These are phyloP conservation scores for Tulasnella sp. DNA, from an alignment of 768 basidiomycete species.

Conservation along the genomic window DNA sequence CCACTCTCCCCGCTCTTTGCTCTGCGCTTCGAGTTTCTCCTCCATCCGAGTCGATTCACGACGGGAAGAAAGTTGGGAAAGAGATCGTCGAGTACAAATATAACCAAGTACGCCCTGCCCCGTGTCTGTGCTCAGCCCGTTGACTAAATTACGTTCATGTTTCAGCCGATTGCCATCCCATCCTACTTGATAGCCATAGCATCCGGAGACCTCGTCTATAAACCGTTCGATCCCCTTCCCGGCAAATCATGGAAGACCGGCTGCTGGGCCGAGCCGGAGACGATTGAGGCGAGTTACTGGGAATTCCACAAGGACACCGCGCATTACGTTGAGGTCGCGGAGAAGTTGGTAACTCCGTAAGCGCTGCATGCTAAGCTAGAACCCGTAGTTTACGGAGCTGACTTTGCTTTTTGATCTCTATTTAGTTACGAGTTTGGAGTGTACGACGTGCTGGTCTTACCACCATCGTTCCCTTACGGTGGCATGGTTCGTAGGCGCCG, in stretches of 20 bases:
- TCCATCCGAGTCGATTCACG: slow-evolving; percentile 55
- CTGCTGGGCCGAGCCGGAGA: slow-evolving; percentile 83
- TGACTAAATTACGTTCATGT: slow-evolving; percentile 9
- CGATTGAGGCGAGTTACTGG: slow-evolving; percentile 65
- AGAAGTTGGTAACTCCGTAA: slow-evolving; percentile 7
- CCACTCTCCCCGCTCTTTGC: slow-evolving; percentile 74
- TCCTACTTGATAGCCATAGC: slow-evolving; percentile 91
- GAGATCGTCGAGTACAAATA: slow-evolving; percentile 67
- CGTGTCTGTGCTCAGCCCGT: not conserved
- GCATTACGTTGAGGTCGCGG: slow-evolving; percentile 32
- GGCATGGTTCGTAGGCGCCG: slow-evolving; percentile 51
- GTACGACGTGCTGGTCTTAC: slow-evolving; percentile 81
- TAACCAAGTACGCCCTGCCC: slow-evolving; percentile 44
- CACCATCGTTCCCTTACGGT: slow-evolving; percentile 87
- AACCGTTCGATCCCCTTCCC: slow-evolving; percentile 38
- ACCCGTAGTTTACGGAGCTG: not conserved
- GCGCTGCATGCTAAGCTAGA: not conserved
- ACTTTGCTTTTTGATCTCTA: not conserved
- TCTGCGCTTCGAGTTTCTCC: slow-evolving; percentile 77
- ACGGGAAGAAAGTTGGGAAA: slow-evolving; percentile 59
- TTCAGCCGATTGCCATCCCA: slow-evolving; percentile 72
- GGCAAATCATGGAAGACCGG: slow-evolving; percentile 73
- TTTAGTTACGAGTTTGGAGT: slow-evolving; percentile 63
- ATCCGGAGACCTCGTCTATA: slow-evolving; percentile 66
- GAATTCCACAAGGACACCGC: slow-evolving; percentile 85